Conservation (phyloP, 1,284 basidiomycete species). For the Apiotrichum siamense region DNA sequence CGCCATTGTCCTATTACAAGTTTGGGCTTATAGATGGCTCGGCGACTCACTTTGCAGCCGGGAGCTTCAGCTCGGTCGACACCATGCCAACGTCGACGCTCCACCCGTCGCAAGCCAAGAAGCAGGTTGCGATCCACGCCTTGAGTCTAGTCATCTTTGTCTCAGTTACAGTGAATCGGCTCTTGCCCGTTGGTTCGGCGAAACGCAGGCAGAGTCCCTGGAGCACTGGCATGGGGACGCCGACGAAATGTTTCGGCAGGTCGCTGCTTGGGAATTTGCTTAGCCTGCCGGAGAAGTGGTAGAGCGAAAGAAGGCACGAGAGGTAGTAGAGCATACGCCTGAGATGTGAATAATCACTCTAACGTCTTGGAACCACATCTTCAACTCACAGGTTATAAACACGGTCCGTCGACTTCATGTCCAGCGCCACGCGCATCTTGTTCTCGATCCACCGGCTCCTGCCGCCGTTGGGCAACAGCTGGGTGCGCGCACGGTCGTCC, state of each 20-base stretch:
- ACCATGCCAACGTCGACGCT: slow-evolving; percentile 61
- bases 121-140: slow-evolving; percentile 71
- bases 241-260: slow-evolving; percentile 55
- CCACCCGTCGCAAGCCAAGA: slow-evolving; percentile 69
- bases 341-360: not conserved
- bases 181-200: slow-evolving; percentile 57
- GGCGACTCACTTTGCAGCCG: slow-evolving; percentile 56
- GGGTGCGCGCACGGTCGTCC: slow-evolving; percentile 53
- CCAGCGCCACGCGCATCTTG: slow-evolving; percentile 31
- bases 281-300: slow-evolving; percentile 46
- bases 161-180: slow-evolving; percentile 65
- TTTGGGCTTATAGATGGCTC: not conserved
- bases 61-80: slow-evolving; percentile 65
- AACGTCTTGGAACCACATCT: too few relatives aligned
- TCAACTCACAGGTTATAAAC: slow-evolving; percentile 56
- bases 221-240: slow-evolving; percentile 60
- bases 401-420: slow-evolving; percentile 20
- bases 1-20: not conserved
- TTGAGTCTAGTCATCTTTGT: slow-evolving; percentile 64
- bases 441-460: slow-evolving; percentile 60
- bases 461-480: slow-evolving; percentile 58
- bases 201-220: slow-evolving; percentile 73
- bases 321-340: slow-evolving; percentile 75
- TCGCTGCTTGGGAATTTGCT: slow-evolving; percentile 20
- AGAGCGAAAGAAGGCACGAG: slow-evolving; percentile 66